Base-by-base conservation (phyloP, 768 basidiomycete genomes). In the Suillus brevipes region DNA sequence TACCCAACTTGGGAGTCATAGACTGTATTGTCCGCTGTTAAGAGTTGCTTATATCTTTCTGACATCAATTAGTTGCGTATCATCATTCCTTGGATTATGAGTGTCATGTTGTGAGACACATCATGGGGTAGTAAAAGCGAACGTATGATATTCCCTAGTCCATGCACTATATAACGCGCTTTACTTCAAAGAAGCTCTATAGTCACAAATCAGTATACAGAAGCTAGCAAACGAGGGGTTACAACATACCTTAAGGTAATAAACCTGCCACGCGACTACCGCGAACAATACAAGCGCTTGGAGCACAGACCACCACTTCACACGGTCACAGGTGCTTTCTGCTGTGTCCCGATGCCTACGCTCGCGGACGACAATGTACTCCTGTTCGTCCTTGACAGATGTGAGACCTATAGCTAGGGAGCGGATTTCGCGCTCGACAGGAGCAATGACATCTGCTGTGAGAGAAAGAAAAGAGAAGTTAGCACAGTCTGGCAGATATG, bases 271-370 rank as follows among this genome's bases (percentile, higher is more conserved):
- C 52, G 86, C 96, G 62, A 97, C 96, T 0, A 97, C 91, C 3
- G 87, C 82, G 73, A 98, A 91, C 64, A 99, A 80, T 25, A 99
- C 91, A 47, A 92, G 74, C 5, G 91, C 84, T 77, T 99, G 97
- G 8, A 95, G 75, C 66, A 99, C 89, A 3, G 95, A 96, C 97
- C 97, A 99, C 95, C 95, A 99, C 80, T 98, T 99, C 61, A 99
- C 97, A 45, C 97, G 88, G 45, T 91, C 85, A 75, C 99, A 99
- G 23, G 93, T 94, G 1, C 87, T 97, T 82, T 92, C 93, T 10
- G 94, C 90, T 60, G 97, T 99, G 76, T 99, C 94, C 62, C 97
- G 84, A 77, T 99, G 97, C 49, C 89, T 89, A 65, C 85, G 85
- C 78, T 99, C 97, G 59, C 97, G 86, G 36, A 99, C 89, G 38